Evolutionary conservation across 345 rosid genomes (phyloP).

Genomic region (Cardamine occulta): DNA sequence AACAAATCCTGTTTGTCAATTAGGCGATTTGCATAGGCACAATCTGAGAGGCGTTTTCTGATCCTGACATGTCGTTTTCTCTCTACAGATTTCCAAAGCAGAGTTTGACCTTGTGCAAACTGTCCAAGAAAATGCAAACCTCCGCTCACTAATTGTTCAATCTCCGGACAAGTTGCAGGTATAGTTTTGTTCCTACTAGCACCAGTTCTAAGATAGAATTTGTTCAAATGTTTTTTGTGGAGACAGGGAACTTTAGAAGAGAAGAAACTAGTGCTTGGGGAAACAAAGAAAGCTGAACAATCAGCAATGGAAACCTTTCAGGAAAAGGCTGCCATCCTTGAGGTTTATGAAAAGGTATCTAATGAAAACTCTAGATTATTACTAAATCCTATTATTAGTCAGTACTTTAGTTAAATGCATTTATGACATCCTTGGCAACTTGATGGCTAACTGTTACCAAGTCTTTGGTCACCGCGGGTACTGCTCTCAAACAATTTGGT

Average conservation of each 20-base stretch:
- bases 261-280: conserved; percentile 66
- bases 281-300: conserved; percentile 74
- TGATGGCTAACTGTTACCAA: conserved; percentile 5
- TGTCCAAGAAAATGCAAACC: conserved; percentile 80
- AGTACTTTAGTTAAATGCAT: neutral
- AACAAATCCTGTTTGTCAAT: conserved; percentile 1
- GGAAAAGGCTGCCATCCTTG: conserved; percentile 67
- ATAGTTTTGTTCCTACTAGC: neutral
- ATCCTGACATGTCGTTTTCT: conserved; percentile 20
- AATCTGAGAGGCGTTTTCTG: conserved; percentile 6
- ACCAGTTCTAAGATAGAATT: neutral
- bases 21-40: neutral
- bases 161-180: conserved; percentile 98
- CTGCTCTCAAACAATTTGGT: neutral
- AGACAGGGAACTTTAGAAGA: conserved; percentile 81
- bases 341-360: conserved; percentile 78
- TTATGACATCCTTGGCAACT: conserved; percentile 12
- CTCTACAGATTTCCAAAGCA: conserved; percentile 71
- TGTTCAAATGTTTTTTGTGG: conserved; percentile 16
- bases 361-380: conserved; percentile 22
- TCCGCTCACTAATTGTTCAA: conserved; percentile 82
- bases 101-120: conserved; percentile 81
- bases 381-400: neutral
- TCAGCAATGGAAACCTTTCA: conserved; percentile 68
- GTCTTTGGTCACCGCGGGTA: neutral